Conservation (phyloP, 805 yeast genomes). For the Zygosaccharomyces kombuchaensis region DNA sequence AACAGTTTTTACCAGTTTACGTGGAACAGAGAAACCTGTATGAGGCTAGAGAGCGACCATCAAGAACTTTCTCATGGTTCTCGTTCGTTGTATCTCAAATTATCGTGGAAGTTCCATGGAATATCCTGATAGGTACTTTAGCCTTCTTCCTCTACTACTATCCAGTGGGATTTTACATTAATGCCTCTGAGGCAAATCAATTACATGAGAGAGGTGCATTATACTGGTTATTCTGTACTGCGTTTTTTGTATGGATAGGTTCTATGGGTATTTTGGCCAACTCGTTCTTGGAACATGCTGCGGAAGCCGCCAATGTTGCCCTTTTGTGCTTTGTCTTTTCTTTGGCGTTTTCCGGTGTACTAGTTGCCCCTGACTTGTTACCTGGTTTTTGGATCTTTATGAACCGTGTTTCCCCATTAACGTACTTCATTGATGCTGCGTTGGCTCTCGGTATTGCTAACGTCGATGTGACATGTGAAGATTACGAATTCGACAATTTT, state of each 20-base stretch:
- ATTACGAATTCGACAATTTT: slow-evolving; percentile 45
- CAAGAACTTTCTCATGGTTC: slow-evolving; percentile 65
- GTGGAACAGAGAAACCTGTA: slow-evolving; percentile 60
- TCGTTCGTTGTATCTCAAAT: slow-evolving; percentile 60
- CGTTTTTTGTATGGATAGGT: slow-evolving; percentile 51
- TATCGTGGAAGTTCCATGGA: slow-evolving; percentile 64
- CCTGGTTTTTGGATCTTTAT: slow-evolving; percentile 80
- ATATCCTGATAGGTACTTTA: slow-evolving; percentile 54
- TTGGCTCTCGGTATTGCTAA: slow-evolving; percentile 54
- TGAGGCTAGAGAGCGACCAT: slow-evolving; percentile 70
- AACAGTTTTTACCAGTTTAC: slow-evolving; percentile 61
- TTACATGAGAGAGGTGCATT: slow-evolving; percentile 53
- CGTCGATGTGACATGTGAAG: slow-evolving; percentile 44
- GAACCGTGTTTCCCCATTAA: slow-evolving; percentile 69
- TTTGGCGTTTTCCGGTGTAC: slow-evolving; percentile 74
- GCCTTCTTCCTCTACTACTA: slow-evolving; percentile 63
- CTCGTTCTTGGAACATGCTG: slow-evolving; percentile 55
- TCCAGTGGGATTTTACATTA: slow-evolving; percentile 61
- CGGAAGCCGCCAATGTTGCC: slow-evolving; percentile 60
- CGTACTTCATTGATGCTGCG: slow-evolving; percentile 57
- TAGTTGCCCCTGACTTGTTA: slow-evolving; percentile 50
- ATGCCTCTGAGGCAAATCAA: slow-evolving; percentile 52
- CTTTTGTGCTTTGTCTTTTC: slow-evolving; percentile 56
- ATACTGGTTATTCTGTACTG: slow-evolving; percentile 42
- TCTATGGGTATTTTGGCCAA: slow-evolving; percentile 56